Conservation (phyloP, 768 basidiomycete genomes). For the Imleria badia region DNA sequence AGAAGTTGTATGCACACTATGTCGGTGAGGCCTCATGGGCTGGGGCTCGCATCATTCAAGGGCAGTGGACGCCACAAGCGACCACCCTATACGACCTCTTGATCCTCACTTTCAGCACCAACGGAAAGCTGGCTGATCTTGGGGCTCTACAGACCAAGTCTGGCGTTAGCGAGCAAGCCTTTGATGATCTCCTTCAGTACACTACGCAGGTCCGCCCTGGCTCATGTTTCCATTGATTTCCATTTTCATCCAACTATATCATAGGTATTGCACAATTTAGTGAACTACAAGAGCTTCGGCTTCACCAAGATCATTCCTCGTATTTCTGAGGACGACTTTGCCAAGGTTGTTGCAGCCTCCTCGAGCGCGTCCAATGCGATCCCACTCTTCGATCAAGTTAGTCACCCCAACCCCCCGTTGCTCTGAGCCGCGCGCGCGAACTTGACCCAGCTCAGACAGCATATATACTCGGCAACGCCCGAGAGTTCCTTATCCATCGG, state of each 20-base stretch:
- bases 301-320: slow-evolving; percentile 87
- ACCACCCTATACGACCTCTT: slow-evolving; percentile 67
- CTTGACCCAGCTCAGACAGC: slow-evolving; percentile 56
- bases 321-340: slow-evolving; percentile 58
- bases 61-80: slow-evolving; percentile 78
- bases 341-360: slow-evolving; percentile 59
- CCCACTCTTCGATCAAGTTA: slow-evolving; percentile 63
- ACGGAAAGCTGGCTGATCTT: slow-evolving; percentile 59
- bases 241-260: not conserved
- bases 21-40: slow-evolving; percentile 76
- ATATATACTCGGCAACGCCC: slow-evolving; percentile 70
- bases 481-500: slow-evolving; percentile 73
- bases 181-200: slow-evolving; percentile 72
- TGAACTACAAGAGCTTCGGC: slow-evolving; percentile 79
- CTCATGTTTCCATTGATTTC: not conserved
- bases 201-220: slow-evolving; percentile 56
- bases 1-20: slow-evolving; percentile 80
- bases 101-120: slow-evolving; percentile 63
- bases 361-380: slow-evolving; percentile 53
- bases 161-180: slow-evolving; percentile 56
- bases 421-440: slow-evolving; percentile 1
- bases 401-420: slow-evolving; percentile 11
- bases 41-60: slow-evolving; percentile 80
- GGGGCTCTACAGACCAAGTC: slow-evolving; percentile 50
- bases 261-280: slow-evolving; percentile 44